Evolutionary conservation across 768 basidiomycete genomes (phyloP).

Genomic region (Russula earlei): DNA sequence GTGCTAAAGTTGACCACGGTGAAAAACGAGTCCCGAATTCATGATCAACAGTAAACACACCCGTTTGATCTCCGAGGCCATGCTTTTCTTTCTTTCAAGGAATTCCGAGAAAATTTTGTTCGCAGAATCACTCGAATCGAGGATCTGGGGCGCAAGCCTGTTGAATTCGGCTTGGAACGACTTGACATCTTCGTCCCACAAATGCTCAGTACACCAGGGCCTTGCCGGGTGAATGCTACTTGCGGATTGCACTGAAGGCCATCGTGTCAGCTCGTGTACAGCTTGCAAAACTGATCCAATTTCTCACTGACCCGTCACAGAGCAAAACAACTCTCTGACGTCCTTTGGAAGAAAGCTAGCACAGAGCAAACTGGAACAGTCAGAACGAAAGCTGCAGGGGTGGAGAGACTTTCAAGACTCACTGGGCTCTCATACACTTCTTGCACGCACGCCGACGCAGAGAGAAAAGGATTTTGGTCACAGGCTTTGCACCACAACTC

Average conservation of each 20-base stretch:
- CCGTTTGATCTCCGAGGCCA: neutral
- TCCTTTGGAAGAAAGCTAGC: neutral
- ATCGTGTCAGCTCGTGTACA: neutral
- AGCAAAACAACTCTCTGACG: neutral
- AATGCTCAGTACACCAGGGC: conserved; percentile 3
- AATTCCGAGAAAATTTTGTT: neutral
- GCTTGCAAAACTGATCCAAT: neutral
- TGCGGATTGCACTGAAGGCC: neutral
- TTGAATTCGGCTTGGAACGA: neutral
- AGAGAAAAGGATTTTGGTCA: conserved; percentile 7
- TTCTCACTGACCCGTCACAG: neutral
- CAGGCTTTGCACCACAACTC: conserved; percentile 13
- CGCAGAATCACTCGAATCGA: neutral
- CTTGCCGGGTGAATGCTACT: neutral
- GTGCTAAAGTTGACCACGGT: neutral
- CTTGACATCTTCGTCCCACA: conserved; percentile 7
- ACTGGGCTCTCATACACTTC: conserved; percentile 6
- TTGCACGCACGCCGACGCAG: conserved; percentile 14
- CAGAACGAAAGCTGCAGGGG: neutral
- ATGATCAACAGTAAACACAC: neutral
- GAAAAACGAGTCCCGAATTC: neutral
- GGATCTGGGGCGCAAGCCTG: neutral
- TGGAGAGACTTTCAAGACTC: neutral
- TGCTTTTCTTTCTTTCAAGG: neutral
- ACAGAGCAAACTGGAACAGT: neutral